Conservation (phyloP, 2,329 filamentous ascomycete species). For the Boeremia exigua region DNA sequence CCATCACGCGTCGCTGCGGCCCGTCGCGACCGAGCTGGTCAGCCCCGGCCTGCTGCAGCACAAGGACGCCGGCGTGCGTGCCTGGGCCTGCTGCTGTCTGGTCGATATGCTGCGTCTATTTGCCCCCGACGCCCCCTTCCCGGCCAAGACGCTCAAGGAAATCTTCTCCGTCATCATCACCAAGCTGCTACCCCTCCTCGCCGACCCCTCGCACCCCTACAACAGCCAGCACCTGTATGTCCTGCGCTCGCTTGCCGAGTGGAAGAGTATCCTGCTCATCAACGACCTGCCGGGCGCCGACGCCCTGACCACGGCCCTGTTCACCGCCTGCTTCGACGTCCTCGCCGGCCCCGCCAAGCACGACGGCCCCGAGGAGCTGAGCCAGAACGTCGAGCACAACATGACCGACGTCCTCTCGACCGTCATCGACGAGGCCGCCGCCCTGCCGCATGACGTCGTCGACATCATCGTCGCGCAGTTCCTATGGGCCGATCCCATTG, state of each 20-base stretch:
- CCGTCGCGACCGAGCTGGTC: slow-evolving; percentile 84
- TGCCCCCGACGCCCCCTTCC: slow-evolving; percentile 94
- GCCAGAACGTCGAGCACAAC: slow-evolving; percentile 92
- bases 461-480: slow-evolving; percentile 97
- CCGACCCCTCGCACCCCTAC: slow-evolving; percentile 86
- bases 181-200: slow-evolving; percentile 81
- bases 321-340: slow-evolving; percentile 90
- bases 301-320: slow-evolving; percentile 73
- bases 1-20: slow-evolving; percentile 80
- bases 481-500: slow-evolving; percentile 78
- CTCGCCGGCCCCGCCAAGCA: slow-evolving; percentile 79
- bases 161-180: slow-evolving; percentile 90
- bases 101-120: slow-evolving; percentile 93
- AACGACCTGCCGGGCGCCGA: slow-evolving; percentile 86
- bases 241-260: slow-evolving; percentile 83
- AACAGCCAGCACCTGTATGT: slow-evolving; percentile 93
- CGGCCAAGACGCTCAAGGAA: slow-evolving; percentile 88
- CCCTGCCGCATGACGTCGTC: slow-evolving; percentile 79
- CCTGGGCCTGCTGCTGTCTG: slow-evolving; percentile 85
- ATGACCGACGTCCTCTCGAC: slow-evolving; percentile 86
- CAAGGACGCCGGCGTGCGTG: slow-evolving; percentile 91
- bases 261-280: slow-evolving; percentile 92
- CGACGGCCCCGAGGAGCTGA: slow-evolving; percentile 78
- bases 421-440: slow-evolving; percentile 83
- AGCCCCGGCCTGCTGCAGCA: slow-evolving; percentile 83